Evolutionary conservation across 2,329 filamentous ascomycete genomes (phyloP).

Genomic region (Arthrobotrys sinensis): DNA sequence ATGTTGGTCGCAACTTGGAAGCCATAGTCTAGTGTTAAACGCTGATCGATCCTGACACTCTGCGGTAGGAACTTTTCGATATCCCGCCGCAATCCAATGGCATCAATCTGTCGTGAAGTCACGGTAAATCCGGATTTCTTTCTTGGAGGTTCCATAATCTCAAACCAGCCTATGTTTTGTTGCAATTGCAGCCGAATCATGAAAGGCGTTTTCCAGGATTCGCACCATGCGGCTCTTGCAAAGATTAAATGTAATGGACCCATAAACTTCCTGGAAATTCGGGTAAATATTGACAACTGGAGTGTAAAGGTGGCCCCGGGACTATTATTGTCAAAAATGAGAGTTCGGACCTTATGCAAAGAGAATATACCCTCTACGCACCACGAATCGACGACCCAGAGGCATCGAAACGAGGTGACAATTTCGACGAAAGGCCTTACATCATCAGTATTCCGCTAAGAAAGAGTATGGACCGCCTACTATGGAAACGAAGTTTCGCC

Average conservation of each 20-base stretch:
- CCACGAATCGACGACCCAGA: constrained; percentile 51
- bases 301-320: constrained; percentile 38
- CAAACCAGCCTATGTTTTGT: constrained; percentile 55
- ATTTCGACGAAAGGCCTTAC: constrained; percentile 47
- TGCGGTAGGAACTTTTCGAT: constrained; percentile 54
- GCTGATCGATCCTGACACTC: neutral
- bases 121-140: constrained; percentile 56
- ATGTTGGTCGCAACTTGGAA: constrained; percentile 21
- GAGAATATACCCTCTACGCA: constrained; percentile 54
- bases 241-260: constrained; percentile 50
- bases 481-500: neutral
- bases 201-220: constrained; percentile 51
- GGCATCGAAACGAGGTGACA: constrained; percentile 26
- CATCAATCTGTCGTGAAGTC: constrained; percentile 51
- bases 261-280: neutral
- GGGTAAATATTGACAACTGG: neutral
- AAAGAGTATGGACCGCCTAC: constrained; percentile 28
- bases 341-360: constrained; percentile 51
- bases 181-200: constrained; percentile 53
- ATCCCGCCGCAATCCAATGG: constrained; percentile 58
- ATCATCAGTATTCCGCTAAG: constrained; percentile 56
- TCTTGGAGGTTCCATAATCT: constrained; percentile 52
- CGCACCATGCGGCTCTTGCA: constrained; percentile 38
- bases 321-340: constrained; percentile 59
- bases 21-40: neutral